Base-by-base conservation (phyloP, 2,329 filamentous ascomycete genomes). In the Penicillium expansum region DNA sequence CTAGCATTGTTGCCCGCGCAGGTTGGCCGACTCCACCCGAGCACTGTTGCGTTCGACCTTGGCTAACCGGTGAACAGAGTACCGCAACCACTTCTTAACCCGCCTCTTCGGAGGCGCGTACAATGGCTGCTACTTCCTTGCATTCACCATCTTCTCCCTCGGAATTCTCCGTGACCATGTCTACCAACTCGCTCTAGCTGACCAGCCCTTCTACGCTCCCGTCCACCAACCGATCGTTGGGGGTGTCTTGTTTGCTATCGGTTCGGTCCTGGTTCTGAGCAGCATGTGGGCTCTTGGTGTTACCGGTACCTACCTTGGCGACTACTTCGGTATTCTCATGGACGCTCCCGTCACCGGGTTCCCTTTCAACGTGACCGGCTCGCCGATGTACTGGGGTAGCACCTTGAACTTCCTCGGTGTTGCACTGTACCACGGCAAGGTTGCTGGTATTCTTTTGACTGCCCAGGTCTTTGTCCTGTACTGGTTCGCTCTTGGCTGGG, bases 271-370 rank as follows among this genome's bases (percentile, higher is more conserved):
- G 35, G 94, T 99, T 48, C 68, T 97, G 49, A 88, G 88, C 33
- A 94, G 90, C 59, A 97, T 96, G 77, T 97, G 87, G 86, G 89
- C 87, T 33, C 86, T 99, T 39, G 94, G 94, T 56, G 86, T 99
- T 69, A 97, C 92, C 0, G 94, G 94, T 61, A 99, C 94, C 37
- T 99, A 97, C 74, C 82, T 99, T 35, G 94, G 94, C 67, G 94
- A 99, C 80, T 99, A 99, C 82, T 99, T 97, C 73, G 94, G 94
- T 66, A 97, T 97, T 74, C 82, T 99, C 64, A 96, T 97, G 92
- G 93, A 97, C 72, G 80, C 88, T 65, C 93, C 93, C 69, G 92
- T 99, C 51, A 96, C 92, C 13, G 89, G 90, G 14, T 99, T 99
- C 73, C 94, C 94, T 2, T 99, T 99, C 83, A 97, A 90, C 76